phyloP scores from a whole-genome alignment of 371 early-diverging fungal genomes.

The Mortierella sp. region DNA sequence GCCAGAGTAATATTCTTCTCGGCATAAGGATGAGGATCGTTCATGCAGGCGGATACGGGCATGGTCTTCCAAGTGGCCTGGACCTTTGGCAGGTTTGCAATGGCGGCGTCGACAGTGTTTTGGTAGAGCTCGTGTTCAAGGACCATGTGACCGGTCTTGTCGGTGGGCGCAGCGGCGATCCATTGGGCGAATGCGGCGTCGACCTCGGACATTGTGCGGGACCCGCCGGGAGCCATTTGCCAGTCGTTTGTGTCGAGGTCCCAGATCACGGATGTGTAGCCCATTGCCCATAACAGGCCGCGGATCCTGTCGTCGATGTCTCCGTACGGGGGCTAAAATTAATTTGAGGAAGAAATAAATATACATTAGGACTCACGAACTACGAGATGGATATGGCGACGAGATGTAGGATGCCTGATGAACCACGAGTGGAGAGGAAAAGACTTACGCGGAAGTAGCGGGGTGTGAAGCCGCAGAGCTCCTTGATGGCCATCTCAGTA shows the following conservation, averaged over 20 bases:
- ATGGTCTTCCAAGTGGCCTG: conserved; percentile 52
- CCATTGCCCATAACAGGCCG: conserved; percentile 68
- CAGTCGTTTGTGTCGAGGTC: conserved; percentile 69
- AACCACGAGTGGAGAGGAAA: not conserved
- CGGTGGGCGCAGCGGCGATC: conserved; percentile 60
- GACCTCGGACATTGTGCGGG: conserved; percentile 54
- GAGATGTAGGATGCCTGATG: no score
- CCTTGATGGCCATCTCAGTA: conserved; percentile 76
- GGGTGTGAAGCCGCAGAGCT: conserved; percentile 60
- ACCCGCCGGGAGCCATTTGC: conserved; percentile 61
- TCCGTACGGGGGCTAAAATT: conserved; percentile 63
- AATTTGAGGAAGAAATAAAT: not conserved
- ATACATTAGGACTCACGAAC: no score
- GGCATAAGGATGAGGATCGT: conserved; percentile 65
- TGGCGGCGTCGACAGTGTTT: conserved; percentile 70
- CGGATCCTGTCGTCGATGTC: conserved; percentile 79
- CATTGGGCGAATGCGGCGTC: conserved; percentile 66
- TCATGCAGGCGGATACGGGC: conserved; percentile 63
- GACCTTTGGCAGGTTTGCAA: conserved; percentile 64
- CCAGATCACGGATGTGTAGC: conserved; percentile 65
- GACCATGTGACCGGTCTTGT: conserved; percentile 65
- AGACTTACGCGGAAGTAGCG: conserved; percentile 56
- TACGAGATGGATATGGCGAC: not conserved
- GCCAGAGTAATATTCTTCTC: conserved; percentile 56
- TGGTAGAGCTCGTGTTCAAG: conserved; percentile 70